Evolutionary conservation across 768 basidiomycete genomes (phyloP).

Genomic region (Exsudoporus frostii): DNA sequence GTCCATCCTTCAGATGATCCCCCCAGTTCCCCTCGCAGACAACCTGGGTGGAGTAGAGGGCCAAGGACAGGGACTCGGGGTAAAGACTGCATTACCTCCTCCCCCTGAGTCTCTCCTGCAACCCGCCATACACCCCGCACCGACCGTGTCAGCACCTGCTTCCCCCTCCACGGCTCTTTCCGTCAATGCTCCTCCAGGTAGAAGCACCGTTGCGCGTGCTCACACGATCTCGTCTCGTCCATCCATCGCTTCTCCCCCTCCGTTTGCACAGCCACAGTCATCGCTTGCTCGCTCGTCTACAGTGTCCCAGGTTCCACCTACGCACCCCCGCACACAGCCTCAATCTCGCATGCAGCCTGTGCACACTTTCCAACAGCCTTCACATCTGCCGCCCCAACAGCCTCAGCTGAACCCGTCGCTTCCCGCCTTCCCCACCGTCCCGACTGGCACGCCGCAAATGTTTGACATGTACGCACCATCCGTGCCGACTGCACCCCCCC

Average conservation of each 20-base stretch:
- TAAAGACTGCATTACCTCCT: neutral
- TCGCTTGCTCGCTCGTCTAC: slow-evolving; percentile 24
- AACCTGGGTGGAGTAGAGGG: slow-evolving; percentile 5
- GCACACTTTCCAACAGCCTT: slow-evolving; percentile 6
- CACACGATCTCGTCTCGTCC: slow-evolving; percentile 28
- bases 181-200: slow-evolving; percentile 9
- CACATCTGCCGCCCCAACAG: slow-evolving; percentile 11
- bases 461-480: slow-evolving; percentile 50
- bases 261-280: slow-evolving; percentile 8
- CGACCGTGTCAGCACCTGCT: slow-evolving; percentile 10
- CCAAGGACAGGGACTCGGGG: slow-evolving; percentile 15
- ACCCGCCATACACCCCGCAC: slow-evolving; percentile 16
- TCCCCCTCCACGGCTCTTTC: slow-evolving; percentile 21
- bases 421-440: slow-evolving; percentile 64
- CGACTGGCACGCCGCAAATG: slow-evolving; percentile 54
- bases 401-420: slow-evolving; percentile 32
- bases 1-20: slow-evolving; percentile 17
- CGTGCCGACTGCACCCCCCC: slow-evolving; percentile 43
- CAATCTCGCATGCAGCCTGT: slow-evolving; percentile 2
- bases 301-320: slow-evolving; percentile 18
- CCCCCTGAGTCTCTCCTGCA: slow-evolving; percentile 14
- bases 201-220: slow-evolving; percentile 22
- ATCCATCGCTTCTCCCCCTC: slow-evolving; percentile 15
- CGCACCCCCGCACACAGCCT: slow-evolving; percentile 4
- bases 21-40: slow-evolving; percentile 4